Percentiles rank a stretch among this genome's conserved stretches.
These are phyloP conservation scores for Paxillus ammoniavirescens DNA, from an alignment of 768 basidiomycete genomes.

Conservation along the genomic window DNA sequence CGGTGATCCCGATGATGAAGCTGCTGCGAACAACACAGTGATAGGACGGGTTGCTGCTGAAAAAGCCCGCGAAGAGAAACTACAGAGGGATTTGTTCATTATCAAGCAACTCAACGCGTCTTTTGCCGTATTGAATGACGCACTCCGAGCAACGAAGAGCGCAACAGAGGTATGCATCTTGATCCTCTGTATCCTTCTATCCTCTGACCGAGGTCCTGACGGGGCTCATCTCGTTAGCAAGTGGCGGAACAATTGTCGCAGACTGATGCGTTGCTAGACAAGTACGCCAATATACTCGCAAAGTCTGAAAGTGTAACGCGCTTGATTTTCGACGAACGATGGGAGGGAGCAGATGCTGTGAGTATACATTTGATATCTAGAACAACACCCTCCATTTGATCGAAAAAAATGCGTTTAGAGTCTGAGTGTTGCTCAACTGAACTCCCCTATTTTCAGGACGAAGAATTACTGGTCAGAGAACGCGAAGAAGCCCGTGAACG, in stretches of 20 bases:
- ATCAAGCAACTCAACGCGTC: constrained; percentile 71
- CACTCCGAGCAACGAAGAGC: constrained; percentile 58
- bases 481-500: constrained; percentile 29
- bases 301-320: constrained; percentile 68
- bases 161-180: constrained; percentile 61
- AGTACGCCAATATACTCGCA: constrained; percentile 67
- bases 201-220: background rate
- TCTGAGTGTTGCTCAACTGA: background rate
- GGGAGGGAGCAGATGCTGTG: constrained; percentile 73
- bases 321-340: constrained; percentile 73
- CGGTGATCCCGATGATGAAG: constrained; percentile 10
- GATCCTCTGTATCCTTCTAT: background rate
- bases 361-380: constrained; percentile 22
- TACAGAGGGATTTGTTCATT: constrained; percentile 71
- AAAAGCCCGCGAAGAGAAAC: constrained; percentile 62
- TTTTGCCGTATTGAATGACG: constrained; percentile 67
- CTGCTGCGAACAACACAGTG: constrained; percentile 23
- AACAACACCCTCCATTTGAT: background rate
- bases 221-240: constrained; percentile 39
- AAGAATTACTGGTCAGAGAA: constrained; percentile 49
- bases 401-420: background rate
- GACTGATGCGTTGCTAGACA: constrained; percentile 72
- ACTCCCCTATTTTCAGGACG: constrained; percentile 46
- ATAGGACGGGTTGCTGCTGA: constrained; percentile 24
- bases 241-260: constrained; percentile 65